These are phyloP conservation scores for Evernia prunastri DNA, from an alignment of 495 filamentous ascomycete genomes.

Conservation along the genomic window DNA sequence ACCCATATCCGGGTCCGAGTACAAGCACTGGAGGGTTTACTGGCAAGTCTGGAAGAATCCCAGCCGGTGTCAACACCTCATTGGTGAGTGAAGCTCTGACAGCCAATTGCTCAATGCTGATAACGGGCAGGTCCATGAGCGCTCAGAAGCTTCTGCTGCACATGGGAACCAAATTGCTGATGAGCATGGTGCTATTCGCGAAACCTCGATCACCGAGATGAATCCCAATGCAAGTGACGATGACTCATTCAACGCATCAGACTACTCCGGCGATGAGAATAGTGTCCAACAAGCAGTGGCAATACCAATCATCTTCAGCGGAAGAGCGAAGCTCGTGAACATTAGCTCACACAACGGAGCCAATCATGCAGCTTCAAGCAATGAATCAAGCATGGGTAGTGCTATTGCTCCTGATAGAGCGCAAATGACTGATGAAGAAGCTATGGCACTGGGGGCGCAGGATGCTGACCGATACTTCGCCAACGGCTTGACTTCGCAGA, in stretches of 20 bases:
- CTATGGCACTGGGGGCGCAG: not conserved
- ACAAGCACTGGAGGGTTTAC: not conserved
- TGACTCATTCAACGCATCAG: conserved; percentile 5
- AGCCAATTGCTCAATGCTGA: not conserved
- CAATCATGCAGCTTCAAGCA: not conserved
- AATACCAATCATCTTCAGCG: not conserved
- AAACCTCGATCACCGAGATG: not conserved
- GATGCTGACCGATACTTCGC: not conserved
- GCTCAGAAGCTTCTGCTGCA: not conserved
- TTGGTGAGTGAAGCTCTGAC: not conserved
- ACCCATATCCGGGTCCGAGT: not conserved
- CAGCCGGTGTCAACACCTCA: not conserved
- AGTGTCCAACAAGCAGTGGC: conserved; percentile 6
- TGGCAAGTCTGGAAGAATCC: not conserved
- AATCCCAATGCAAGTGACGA: not conserved
- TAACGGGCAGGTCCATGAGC: not conserved
- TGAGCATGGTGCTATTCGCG: not conserved
- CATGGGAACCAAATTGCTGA: not conserved
- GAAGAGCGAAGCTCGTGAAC: not conserved
- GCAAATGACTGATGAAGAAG: not conserved
- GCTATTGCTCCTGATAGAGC: not conserved
- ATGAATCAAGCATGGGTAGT: not conserved
- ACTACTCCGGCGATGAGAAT: conserved; percentile 11
- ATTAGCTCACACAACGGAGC: not conserved
- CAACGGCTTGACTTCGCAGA: not conserved